Evolutionary conservation across 306 rosid genomes (phyloP), one percentile per base, ranked within the genome.

Genomic region (Citrullus mucosospermus): DNA sequence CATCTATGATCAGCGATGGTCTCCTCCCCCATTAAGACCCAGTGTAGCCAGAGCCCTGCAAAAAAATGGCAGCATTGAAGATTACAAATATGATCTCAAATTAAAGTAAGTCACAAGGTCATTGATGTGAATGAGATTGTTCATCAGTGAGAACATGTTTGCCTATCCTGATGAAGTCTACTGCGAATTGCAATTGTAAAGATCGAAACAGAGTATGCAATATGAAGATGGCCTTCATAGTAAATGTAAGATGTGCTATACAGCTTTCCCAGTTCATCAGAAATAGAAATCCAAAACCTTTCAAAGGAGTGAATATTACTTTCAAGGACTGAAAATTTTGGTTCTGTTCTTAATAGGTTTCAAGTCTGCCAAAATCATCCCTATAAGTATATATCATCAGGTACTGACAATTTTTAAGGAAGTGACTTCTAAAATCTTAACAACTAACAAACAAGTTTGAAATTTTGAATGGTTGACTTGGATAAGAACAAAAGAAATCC

Each of bases 31-130:
- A 56, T 85, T 87, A 61, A 76, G 85, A 46, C 82, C 74, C 57
- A 74, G 66, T 32, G 81, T 41, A 68, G 89, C 82, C 53, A 73
- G 68, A 85, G 91, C 87, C 92, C 98, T 93, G 92, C 84, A 76
- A 4, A 39, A 25, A 10, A 63, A 81, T 74, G 57, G 78, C 79
- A 86, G 84, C 36, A 80, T 12, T 73, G 30, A 72, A 30, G 30
- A 73, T 73, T 51, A 16, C 39, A 30, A 30, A 5, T 50, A 4
- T 50, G 46, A 53, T 73, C 46, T 17, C 16, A 48, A 55, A 22
- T 13, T 48, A 6, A 71, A 14, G 41, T 17, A 71, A 71, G 50
- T 28, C 77, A 15, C 25, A 50, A 15, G 58, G 22, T 53, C 9
- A 28, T 44, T 13, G 6, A 73, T 51, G 62, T 53, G 48, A 12